Evolutionary conservation across 148 eudicot species (phyloP), one percentile per base, ranked within the genome.

Genomic region (Amaranthus cruentus): DNA sequence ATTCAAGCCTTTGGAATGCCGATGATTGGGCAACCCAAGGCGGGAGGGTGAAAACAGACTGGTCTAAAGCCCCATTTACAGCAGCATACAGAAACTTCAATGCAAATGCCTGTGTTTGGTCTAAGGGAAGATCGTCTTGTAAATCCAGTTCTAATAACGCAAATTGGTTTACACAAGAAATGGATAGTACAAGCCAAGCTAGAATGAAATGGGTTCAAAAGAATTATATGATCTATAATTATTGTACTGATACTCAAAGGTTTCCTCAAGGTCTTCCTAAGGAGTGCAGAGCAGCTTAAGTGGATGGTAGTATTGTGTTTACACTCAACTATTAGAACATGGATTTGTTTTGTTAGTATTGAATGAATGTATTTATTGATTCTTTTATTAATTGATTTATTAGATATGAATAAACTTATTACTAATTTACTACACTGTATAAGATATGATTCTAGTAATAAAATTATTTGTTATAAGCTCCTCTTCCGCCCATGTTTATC

Each of bases 181-280:
- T 78, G 7, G 81, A 82, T 14, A n/a, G 73, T 9, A 54, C 62
- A 4, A 51, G 79, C 15, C 79, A 75, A 50, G 73, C 75, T 2
- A 78, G 76, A 73, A 54, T 82, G 74, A 66, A 52, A 28, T 75
- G 73, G 82, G 79, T 75, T 54, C 79, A 82, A 71, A 78, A 71
- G 76, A 75, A 82, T 51, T 78, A 82, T 66, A 82, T 82, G 84
- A 78, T 82, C 10, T 82, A 82, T 62, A 78, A 82, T 51, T 82
- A 82, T 62, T 82, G 82, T 21, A 69, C 84, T 0, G 84, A 82
- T 9, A 53, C 43, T n/a, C 59, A 71, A 21, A 62, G 84, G 57
- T 82, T 82, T 49, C 82, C 84, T 14, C 84, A 77, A 62, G 84
- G 84, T 9, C 66, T 71, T 21, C 84, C 84, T 9, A 66, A 62